A percentile compares a stretch with the other conserved stretches of the same genome.
Evolutionary conservation across 768 basidiomycete genomes (phyloP).

Genomic region (Mycena rosella): DNA sequence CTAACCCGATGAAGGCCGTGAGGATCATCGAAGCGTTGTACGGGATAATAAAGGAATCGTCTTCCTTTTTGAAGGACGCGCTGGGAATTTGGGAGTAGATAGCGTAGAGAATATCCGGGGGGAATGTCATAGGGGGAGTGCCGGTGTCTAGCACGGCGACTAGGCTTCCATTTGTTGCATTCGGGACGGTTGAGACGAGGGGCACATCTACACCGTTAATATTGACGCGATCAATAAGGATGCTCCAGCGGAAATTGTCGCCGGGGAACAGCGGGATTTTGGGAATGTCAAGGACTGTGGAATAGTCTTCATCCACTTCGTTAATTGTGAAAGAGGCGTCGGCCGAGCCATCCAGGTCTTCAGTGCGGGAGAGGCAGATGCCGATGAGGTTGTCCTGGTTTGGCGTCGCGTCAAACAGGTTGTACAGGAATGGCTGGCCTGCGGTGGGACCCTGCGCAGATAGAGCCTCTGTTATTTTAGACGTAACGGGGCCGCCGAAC

Average conservation of each 20-base stretch:
- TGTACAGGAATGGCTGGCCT: background rate
- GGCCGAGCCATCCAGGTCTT: background rate
- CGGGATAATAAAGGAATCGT: background rate
- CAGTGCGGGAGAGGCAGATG: background rate
- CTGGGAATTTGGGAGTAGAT: background rate
- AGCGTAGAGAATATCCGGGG: background rate
- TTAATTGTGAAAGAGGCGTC: background rate
- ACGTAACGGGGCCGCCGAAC: background rate
- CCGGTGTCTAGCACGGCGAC: background rate
- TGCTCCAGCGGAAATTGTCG: background rate
- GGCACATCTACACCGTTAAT: background rate
- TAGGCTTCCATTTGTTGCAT: background rate
- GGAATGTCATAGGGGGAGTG: background rate
- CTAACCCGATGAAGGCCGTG: background rate
- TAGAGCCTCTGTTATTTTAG: background rate
- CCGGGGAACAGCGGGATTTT: background rate
- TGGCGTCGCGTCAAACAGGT: constrained; percentile 3
- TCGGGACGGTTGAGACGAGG: background rate
- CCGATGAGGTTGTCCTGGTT: background rate
- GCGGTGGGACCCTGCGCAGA: background rate
- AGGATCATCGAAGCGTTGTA: background rate
- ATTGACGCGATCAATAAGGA: background rate
- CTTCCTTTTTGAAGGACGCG: background rate
- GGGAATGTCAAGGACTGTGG: background rate
- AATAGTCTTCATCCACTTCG: background rate